Percentiles rank a stretch among this genome's conserved stretches.
phyloP scores from a whole-genome alignment of 2,329 filamentous ascomycete species.

The Xylariales sp. region DNA sequence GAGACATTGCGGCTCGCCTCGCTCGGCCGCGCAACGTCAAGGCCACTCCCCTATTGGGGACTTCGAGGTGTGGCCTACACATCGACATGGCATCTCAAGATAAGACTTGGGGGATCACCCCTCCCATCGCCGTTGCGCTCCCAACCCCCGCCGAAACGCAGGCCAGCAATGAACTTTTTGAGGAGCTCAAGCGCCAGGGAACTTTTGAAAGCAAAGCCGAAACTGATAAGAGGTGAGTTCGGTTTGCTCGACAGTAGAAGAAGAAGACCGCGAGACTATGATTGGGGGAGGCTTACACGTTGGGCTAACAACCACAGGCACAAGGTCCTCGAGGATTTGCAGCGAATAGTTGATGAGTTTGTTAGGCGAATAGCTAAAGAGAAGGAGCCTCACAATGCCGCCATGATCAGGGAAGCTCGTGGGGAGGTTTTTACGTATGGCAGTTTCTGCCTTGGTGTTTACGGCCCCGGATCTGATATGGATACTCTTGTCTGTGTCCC shows the following conservation, averaged over 20 bases:
- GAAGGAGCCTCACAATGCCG: slow-evolving; percentile 68
- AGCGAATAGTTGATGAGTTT: slow-evolving; percentile 79
- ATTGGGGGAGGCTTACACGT: not conserved
- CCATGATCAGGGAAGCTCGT: slow-evolving; percentile 76
- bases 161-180: slow-evolving; percentile 73
- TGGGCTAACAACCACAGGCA: slow-evolving; percentile 42
- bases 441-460: slow-evolving; percentile 91
- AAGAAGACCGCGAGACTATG: no score
- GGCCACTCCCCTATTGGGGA: no score
- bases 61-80: no score
- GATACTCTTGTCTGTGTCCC: slow-evolving; percentile 92
- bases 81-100: slow-evolving; percentile 15
- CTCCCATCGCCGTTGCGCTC: slow-evolving; percentile 71
- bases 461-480: slow-evolving; percentile 94
- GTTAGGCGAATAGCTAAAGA: slow-evolving; percentile 74
- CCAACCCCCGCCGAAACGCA: slow-evolving; percentile 75
- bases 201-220: slow-evolving; percentile 85
- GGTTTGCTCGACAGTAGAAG: not conserved
- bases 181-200: slow-evolving; percentile 82
- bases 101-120: slow-evolving; percentile 62
- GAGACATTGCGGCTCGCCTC: no score
- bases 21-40: no score
- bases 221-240: slow-evolving; percentile 70
- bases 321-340: slow-evolving; percentile 70
- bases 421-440: slow-evolving; percentile 96